Evolutionary conservation across 1,284 basidiomycete species (phyloP).

Genomic region (Wolfiporia cocos): DNA sequence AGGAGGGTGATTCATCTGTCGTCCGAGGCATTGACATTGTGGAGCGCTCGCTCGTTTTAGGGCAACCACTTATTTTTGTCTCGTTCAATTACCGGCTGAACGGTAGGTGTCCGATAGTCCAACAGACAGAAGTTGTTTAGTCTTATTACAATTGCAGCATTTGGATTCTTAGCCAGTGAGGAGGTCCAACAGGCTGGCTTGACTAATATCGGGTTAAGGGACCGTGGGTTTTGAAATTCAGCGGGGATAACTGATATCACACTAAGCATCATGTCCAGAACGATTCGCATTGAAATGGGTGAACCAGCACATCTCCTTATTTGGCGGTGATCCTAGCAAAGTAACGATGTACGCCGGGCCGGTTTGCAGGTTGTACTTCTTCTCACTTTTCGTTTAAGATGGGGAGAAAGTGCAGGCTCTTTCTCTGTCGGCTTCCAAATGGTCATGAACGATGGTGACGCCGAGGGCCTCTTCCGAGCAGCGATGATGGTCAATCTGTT

Average conservation of each 20-base stretch:
- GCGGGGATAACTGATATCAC: no score
- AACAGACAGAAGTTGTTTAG: background rate
- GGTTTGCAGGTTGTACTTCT: background rate
- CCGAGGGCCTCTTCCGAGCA: slow-evolving; percentile 28
- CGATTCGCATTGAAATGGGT: slow-evolving; percentile 50
- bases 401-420: slow-evolving; percentile 38
- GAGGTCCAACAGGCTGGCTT: slow-evolving; percentile 45
- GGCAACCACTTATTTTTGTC: slow-evolving; percentile 45
- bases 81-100: slow-evolving; percentile 46
- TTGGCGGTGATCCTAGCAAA: slow-evolving; percentile 37
- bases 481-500: slow-evolving; percentile 24
- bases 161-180: slow-evolving; percentile 45
- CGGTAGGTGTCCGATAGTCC: background rate
- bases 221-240: slow-evolving; percentile 44
- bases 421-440: slow-evolving; percentile 29
- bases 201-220: slow-evolving; percentile 48
- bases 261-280: no score
- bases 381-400: slow-evolving; percentile 22
- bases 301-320: slow-evolving; percentile 33
- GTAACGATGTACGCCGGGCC: slow-evolving; percentile 23
- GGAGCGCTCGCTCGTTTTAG: slow-evolving; percentile 37
- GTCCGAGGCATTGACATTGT: slow-evolving; percentile 31
- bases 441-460: slow-evolving; percentile 27
- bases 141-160: slow-evolving; percentile 24
- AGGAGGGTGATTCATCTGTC: slow-evolving; percentile 16